Evolutionary conservation across 2,329 filamentous ascomycete genomes (phyloP).

Genomic region (Trichoderma gracile): DNA sequence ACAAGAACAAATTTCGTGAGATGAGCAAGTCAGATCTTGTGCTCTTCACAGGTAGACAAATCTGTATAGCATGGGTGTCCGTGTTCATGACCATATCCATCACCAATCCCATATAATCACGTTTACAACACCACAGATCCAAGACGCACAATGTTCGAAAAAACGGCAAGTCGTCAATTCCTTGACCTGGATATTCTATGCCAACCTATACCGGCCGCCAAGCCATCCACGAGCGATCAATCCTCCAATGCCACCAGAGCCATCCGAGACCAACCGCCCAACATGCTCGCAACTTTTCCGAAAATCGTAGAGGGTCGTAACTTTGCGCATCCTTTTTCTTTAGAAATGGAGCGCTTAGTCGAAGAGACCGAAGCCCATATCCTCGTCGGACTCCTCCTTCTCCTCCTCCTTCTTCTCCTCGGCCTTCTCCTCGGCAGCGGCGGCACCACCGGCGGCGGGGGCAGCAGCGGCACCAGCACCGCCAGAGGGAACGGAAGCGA

Average conservation of each 20-base stretch:
- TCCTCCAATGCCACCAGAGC: constrained; percentile 37
- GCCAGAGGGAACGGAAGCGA: constrained; percentile 95
- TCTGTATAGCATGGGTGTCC: too few species aligned
- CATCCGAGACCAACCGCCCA: constrained; percentile 38
- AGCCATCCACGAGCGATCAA: constrained; percentile 37
- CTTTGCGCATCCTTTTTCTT: constrained; percentile 33
- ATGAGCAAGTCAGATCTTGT: too few species aligned
- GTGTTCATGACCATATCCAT: background rate
- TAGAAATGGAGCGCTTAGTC: constrained; percentile 55
- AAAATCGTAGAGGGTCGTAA: constrained; percentile 40
- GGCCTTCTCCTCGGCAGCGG: constrained; percentile 74
- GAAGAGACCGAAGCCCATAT: constrained; percentile 77
- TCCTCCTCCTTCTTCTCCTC: constrained; percentile 77
- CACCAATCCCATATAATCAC: background rate
- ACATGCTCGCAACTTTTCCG: constrained; percentile 38
- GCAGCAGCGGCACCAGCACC: constrained; percentile 66
- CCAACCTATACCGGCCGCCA: constrained; percentile 34
- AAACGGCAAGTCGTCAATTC: constrained; percentile 36
- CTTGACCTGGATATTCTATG: constrained; percentile 36
- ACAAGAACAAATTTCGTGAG: too few species aligned
- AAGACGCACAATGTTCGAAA: constrained; percentile 18
- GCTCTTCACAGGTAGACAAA: too few species aligned
- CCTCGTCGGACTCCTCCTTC: constrained; percentile 65
- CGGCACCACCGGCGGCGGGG: constrained; percentile 65
- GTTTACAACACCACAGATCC: background rate